Evolutionary conservation across 371 early-diverging fungal species (phyloP).

Genomic region (Mortierella sp.): DNA sequence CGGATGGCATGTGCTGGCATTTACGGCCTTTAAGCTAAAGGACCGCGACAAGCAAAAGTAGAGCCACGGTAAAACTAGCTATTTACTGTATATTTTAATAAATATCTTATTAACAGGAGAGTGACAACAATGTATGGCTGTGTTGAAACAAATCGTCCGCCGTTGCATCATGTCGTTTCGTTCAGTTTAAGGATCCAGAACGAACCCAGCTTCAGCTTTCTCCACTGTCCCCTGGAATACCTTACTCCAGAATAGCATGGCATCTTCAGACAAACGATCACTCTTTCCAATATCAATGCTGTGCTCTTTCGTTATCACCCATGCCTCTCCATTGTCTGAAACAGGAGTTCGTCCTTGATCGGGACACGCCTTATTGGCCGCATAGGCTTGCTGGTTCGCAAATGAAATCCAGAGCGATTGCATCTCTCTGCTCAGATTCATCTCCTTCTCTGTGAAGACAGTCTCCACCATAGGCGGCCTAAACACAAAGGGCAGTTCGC

Average conservation of each 20-base stretch:
- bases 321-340: too few relatives aligned
- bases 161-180: not conserved
- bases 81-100: not conserved
- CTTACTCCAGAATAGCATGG: not conserved
- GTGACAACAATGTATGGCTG: not conserved
- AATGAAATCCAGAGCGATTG: not conserved
- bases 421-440: not conserved
- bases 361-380: too few relatives aligned
- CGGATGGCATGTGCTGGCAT: constrained; percentile 59
- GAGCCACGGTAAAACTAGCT: too few relatives aligned
- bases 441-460: not conserved
- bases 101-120: not conserved
- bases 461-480: not conserved
- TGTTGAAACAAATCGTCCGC: not conserved
- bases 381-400: not conserved
- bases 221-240: not conserved
- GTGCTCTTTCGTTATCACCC: not conserved
- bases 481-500: not conserved
- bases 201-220: not conserved
- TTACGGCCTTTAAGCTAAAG: constrained; percentile 58
- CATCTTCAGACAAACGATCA: not conserved
- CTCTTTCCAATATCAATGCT: not conserved
- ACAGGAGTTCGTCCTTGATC: too few relatives aligned
- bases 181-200: too few relatives aligned
- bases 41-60: constrained; percentile 58